phyloP scores from a whole-genome alignment of 2,329 filamentous ascomycete genomes.

The Aspergillus sp. region DNA sequence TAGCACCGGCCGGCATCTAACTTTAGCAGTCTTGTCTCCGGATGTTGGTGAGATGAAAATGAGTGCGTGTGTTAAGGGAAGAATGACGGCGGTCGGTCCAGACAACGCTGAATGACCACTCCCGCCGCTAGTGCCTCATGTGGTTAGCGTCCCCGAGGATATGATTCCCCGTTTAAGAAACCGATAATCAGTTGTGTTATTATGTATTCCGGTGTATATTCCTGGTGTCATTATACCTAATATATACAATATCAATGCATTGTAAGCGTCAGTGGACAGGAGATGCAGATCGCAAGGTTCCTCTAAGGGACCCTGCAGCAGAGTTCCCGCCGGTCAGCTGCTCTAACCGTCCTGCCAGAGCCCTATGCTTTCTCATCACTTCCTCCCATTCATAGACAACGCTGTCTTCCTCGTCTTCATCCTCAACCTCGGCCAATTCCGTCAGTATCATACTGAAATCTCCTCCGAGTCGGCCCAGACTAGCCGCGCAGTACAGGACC shows the following conservation, averaged over 20 bases:
- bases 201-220: background rate
- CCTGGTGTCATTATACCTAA: background rate
- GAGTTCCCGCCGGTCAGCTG: constrained; percentile 28
- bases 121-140: constrained; percentile 11
- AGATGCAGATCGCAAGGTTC: constrained; percentile 11
- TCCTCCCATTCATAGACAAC: constrained; percentile 68
- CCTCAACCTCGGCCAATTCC: constrained; percentile 37
- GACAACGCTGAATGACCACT: constrained; percentile 9
- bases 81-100: constrained; percentile 11
- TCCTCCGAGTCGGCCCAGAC: constrained; percentile 78
- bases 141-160: constrained; percentile 8
- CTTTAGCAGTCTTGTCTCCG: background rate
- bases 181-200: too few species aligned
- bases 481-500: constrained; percentile 86
- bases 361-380: constrained; percentile 77
- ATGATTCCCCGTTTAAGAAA: constrained; percentile 6
- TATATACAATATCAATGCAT: background rate
- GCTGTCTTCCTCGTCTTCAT: constrained; percentile 34
- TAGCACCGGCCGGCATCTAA: background rate
- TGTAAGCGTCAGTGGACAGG: constrained; percentile 5
- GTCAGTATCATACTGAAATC: constrained; percentile 90
- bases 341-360: constrained; percentile 64
- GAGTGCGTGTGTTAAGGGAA: constrained; percentile 3
- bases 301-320: constrained; percentile 9
- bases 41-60: background rate